Base-by-base conservation (phyloP, 768 basidiomycete genomes). In the Lentinula edodes region DNA sequence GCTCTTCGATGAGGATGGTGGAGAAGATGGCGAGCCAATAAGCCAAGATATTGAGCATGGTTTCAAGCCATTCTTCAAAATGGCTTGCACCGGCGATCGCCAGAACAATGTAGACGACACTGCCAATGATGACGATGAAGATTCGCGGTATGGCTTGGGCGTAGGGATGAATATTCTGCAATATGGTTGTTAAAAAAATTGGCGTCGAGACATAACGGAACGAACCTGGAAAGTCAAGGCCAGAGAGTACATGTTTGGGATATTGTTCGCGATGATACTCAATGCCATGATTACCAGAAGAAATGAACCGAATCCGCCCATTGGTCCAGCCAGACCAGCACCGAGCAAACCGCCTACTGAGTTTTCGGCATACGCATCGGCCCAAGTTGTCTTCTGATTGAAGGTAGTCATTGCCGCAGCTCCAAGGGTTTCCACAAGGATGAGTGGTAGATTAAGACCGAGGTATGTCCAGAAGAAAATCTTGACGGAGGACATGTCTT, bases 221-320 rank as follows among this genome's bases (percentile, higher is more conserved):
- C 58, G 15, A n/a, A 59, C 58, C 64, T 86, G 85, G 66, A 84
- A 74, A 64, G 75, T 78, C 61, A 87, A 77, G 18, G 80, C 77
- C 62, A 83, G 79, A 52, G 82, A 84, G 68, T 89, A 89, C 52
- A 88, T 80, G 10, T 85, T 86, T 3, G 82, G 80, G 2, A 85
- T 83, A 52, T 85, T 83, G 70, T 87, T 88, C 9, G 77, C 84
- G 5, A 81, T 81, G 52, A 88, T 83, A 66, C 82, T 84, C 46
- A 89, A 70, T 52, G 83, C 83, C 64, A 89, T 75, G 61, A 89
- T 67, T 45, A 86, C 82, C 0, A 80, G 79, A 45, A 86, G 72
- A 72, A 86, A 81, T 60, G 83, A 83, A 2, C 83, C 79, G 67
- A 84, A 85, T 53, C 75, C 75, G n/a, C 83, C 82, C 6, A 72